A percentile compares a stretch with the other conserved stretches of the same genome.
Conservation (phyloP, 2,329 filamentous ascomycete species). For the Cordyceps tenuipes region DNA sequence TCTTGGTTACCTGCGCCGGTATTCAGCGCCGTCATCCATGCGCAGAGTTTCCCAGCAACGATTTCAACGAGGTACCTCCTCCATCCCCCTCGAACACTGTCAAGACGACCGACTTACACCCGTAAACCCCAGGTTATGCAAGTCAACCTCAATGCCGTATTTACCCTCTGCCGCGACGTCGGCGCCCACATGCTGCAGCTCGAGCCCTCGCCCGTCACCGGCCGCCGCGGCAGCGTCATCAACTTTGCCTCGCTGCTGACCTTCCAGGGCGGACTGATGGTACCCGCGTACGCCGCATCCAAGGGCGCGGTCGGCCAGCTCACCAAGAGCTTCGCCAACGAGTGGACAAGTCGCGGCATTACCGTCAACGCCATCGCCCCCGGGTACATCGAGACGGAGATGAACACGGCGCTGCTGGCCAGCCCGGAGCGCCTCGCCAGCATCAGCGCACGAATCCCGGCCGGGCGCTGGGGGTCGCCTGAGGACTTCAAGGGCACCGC, state of each 20-base stretch:
- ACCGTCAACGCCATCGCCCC: conserved; percentile 85
- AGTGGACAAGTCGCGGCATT: conserved; percentile 73
- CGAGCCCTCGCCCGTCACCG: conserved; percentile 35
- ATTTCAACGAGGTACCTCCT: conserved; percentile 57
- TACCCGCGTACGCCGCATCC: conserved; percentile 77
- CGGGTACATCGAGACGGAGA: conserved; percentile 88
- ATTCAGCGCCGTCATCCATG: conserved; percentile 74
- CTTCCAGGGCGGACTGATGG: conserved; percentile 81
- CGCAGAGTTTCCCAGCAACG: conserved; percentile 64
- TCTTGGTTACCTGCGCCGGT: conserved; percentile 79
- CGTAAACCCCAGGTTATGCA: conserved; percentile 54
- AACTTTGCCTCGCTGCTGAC: conserved; percentile 75
- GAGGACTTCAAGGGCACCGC: conserved; percentile 83
- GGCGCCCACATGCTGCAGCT: conserved; percentile 69
- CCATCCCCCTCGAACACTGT: background rate
- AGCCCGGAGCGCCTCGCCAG: conserved; percentile 60
- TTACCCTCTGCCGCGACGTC: conserved; percentile 67
- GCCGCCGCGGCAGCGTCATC: conserved; percentile 64
- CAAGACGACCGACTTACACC: background rate
- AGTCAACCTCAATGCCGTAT: conserved; percentile 78
- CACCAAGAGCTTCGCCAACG: conserved; percentile 78
- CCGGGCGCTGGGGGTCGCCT: conserved; percentile 71
- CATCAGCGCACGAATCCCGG: conserved; percentile 75
- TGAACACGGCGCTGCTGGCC: conserved; percentile 77
- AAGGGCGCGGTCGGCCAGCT: conserved; percentile 82